A percentile compares a stretch with the other conserved stretches of the same genome.
These are phyloP conservation scores for Cercospora sp. DNA, from an alignment of 2,329 filamentous ascomycete genomes.

Conservation along the genomic window DNA sequence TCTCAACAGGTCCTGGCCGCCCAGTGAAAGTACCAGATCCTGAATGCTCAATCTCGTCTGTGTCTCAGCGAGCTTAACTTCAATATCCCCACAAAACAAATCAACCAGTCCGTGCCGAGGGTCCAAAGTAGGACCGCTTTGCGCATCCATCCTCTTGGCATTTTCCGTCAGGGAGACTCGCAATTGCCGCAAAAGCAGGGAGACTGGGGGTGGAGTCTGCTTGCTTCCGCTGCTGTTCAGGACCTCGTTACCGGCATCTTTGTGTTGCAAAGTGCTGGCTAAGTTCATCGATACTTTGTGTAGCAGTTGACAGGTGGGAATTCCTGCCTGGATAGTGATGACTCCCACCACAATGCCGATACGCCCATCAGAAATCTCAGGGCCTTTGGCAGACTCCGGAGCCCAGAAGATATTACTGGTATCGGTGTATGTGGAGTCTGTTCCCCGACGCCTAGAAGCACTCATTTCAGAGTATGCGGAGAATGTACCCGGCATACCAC, in stretches of 20 bases:
- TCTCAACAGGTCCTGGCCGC: slow-evolving; percentile 29
- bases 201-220: not conserved
- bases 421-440: slow-evolving; percentile 14
- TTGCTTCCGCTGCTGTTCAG: not conserved
- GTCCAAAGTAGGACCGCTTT: not conserved
- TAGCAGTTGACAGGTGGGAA: not conserved
- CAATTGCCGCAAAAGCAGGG: slow-evolving; percentile 14
- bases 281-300: not conserved
- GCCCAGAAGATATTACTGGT: slow-evolving; percentile 10
- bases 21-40: slow-evolving; percentile 26
- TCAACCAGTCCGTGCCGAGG: slow-evolving; percentile 13
- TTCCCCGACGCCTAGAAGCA: slow-evolving; percentile 19
- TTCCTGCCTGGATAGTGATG: slow-evolving; percentile 16
- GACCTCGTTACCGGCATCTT: not conserved
- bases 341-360: slow-evolving; percentile 24
- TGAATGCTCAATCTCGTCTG: slow-evolving; percentile 7
- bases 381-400: not conserved
- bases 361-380: not conserved
- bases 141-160: not conserved
- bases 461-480: slow-evolving; percentile 50
- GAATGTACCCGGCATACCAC: slow-evolving; percentile 49
- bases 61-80: not conserved
- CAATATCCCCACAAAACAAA: slow-evolving; percentile 11
- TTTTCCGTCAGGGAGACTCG: slow-evolving; percentile 7
- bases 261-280: not conserved